phyloP scores from a whole-genome alignment of 2,329 filamentous ascomycete genomes.

The Neophaeococcomyces aloes region DNA sequence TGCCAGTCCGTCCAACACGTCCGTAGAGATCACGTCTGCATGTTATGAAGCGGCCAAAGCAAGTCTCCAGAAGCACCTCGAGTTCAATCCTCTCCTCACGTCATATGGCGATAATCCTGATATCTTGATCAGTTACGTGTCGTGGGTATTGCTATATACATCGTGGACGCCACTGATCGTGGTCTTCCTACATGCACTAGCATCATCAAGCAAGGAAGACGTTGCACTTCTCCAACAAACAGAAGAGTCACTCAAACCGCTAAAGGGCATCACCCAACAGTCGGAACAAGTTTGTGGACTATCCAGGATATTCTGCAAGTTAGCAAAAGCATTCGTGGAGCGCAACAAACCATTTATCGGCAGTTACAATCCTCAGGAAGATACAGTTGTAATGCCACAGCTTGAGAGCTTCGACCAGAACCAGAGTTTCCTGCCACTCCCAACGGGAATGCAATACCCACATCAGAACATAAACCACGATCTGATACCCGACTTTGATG shows the following conservation, averaged over 20 bases:
- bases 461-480: neutral
- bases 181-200: conserved; percentile 24
- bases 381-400: conserved; percentile 5
- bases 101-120: conserved; percentile 3
- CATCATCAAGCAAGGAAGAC: conserved; percentile 16
- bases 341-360: conserved; percentile 2
- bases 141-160: conserved; percentile 20
- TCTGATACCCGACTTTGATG: neutral
- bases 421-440: neutral
- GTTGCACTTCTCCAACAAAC: conserved; percentile 19
- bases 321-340: conserved; percentile 6
- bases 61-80: conserved; percentile 23
- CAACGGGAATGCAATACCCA: neutral
- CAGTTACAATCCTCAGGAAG: conserved; percentile 4
- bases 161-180: conserved; percentile 24
- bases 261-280: conserved; percentile 2
- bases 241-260: neutral
- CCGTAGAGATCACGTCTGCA: conserved; percentile 8
- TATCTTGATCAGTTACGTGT: neutral
- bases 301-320: conserved; percentile 6
- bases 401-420: neutral
- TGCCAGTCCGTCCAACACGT: neutral
- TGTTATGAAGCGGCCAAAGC: conserved; percentile 23
- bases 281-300: conserved; percentile 2
- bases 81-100: conserved; percentile 22